phyloP scores from a whole-genome alignment of 2,329 filamentous ascomycete genomes.

The Elsinoe batatas region DNA sequence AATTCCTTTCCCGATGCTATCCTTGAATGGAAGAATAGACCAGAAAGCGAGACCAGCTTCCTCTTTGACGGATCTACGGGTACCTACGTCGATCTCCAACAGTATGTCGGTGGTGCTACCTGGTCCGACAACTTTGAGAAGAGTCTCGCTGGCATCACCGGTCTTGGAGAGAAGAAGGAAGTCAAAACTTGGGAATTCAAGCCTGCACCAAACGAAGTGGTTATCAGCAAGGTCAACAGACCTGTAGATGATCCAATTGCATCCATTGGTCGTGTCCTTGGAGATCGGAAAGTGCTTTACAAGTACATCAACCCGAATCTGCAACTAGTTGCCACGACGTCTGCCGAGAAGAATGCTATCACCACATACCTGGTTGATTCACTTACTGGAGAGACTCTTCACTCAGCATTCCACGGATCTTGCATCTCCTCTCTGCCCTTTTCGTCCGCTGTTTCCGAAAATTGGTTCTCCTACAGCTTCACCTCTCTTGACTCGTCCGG shows the following conservation, averaged over 20 bases:
- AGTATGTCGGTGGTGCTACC: background rate
- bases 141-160: background rate
- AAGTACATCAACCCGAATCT: slow-evolving; percentile 92
- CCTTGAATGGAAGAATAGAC: slow-evolving; percentile 14
- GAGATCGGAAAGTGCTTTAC: slow-evolving; percentile 87
- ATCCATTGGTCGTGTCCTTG: slow-evolving; percentile 88
- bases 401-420: slow-evolving; percentile 58
- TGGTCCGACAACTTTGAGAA: slow-evolving; percentile 8
- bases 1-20: slow-evolving; percentile 13
- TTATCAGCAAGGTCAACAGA: slow-evolving; percentile 58
- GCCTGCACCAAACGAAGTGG: slow-evolving; percentile 54
- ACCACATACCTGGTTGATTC: slow-evolving; percentile 76
- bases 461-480: slow-evolving; percentile 88
- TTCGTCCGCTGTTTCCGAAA: slow-evolving; percentile 73
- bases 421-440: slow-evolving; percentile 68
- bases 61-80: slow-evolving; percentile 12
- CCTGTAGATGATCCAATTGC: slow-evolving; percentile 77
- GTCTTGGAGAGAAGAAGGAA: background rate
- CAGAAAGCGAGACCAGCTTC: slow-evolving; percentile 13
- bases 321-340: slow-evolving; percentile 61
- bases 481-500: slow-evolving; percentile 42
- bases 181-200: slow-evolving; percentile 60
- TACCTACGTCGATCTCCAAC: background rate
- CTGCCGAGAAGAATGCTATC: slow-evolving; percentile 49
- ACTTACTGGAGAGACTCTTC: slow-evolving; percentile 70